Evolutionary conservation across 768 basidiomycete species (phyloP).

Genomic region (Boletus bicolor): DNA sequence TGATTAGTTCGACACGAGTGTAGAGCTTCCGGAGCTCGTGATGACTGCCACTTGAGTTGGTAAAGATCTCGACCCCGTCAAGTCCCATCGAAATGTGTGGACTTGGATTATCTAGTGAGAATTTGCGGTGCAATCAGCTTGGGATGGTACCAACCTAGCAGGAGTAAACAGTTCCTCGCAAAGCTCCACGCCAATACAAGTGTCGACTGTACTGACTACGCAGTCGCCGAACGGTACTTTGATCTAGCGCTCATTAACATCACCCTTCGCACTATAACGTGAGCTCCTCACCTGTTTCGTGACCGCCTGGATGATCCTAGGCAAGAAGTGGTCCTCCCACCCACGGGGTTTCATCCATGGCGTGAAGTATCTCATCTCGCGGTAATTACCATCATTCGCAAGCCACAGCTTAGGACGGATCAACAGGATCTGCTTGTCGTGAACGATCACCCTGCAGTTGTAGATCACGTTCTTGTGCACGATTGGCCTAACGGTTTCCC

Average conservation of each 20-base stretch:
- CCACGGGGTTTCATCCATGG: constrained; percentile 90
- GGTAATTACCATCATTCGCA: constrained; percentile 97
- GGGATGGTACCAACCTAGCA: constrained; percentile 56
- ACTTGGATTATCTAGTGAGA: constrained; percentile 39
- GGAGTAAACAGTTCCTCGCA: constrained; percentile 99
- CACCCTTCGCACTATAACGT: background rate
- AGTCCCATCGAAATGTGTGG: constrained; percentile 98
- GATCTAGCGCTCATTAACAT: constrained; percentile 40
- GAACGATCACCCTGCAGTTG: constrained; percentile 90
- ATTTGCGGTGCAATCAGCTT: background rate
- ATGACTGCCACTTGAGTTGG: constrained; percentile 97
- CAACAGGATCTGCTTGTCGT: constrained; percentile 82
- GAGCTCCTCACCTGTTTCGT: constrained; percentile 71
- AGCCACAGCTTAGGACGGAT: constrained; percentile 99
- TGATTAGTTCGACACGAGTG: constrained; percentile 89
- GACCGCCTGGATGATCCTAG: constrained; percentile 81
- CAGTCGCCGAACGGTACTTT: constrained; percentile 97
- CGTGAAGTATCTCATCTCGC: constrained; percentile 85
- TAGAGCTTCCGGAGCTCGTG: constrained; percentile 97
- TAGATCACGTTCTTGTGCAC: constrained; percentile 98
- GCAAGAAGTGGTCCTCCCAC: constrained; percentile 90
- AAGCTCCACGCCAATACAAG: constrained; percentile 93
- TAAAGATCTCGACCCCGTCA: constrained; percentile 98
- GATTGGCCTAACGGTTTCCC: constrained; percentile 66
- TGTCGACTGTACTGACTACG: constrained; percentile 89